Base-by-base conservation (phyloP, 2,329 filamentous ascomycete genomes). In the Fusarium sublunatum region DNA sequence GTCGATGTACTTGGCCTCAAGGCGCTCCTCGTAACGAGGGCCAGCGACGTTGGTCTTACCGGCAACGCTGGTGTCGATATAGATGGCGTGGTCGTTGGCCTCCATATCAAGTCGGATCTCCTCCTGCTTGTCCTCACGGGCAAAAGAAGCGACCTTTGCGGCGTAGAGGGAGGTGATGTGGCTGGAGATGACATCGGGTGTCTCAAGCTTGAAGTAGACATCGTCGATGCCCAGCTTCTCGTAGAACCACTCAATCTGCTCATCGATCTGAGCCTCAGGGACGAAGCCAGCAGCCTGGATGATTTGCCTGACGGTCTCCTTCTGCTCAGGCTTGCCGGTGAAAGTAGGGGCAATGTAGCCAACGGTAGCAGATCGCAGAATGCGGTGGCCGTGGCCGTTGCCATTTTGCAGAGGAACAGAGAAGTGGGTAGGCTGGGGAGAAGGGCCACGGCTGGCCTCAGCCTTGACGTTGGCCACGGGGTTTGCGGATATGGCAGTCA, bases 31-130 rank as follows among this genome's bases (percentile, higher is more conserved):
- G 76, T 97, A 99, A 58, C 89, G 86, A n/a, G 95, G 93, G 3
- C 95, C 95, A 50, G 85, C 81, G 22, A 91, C 81, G 42, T 88
- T 85, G 57, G 89, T 91, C 70, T 91, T 82, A 67, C 95, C 95
- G 13, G 95, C 94, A 73, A 90, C 90, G 77, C 93, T 97, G 52
- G 95, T 99, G 76, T 99, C 95, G 69, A 99, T 98, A 81, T 98
- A 99, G 73, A 98, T 96, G 58, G 95, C 95, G 74, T 98, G 95
- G 75, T 98, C 95, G 57, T 84, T 81, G 22, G 92, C 92, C 79
- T 99, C 95, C 86, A 97, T 97, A 75, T 98, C 94, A 38, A 99
- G 82, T 63, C 93, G 88, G 70, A 99, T 97, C 79, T 98, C 93
- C 71, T 98, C 86, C 68, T 90, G 89, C 83, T 96, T 96, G 79